Evolutionary conservation across 805 yeast genomes (phyloP), one percentile per base, ranked within the genome.

Genomic region (Metschnikowia corniflorae): DNA sequence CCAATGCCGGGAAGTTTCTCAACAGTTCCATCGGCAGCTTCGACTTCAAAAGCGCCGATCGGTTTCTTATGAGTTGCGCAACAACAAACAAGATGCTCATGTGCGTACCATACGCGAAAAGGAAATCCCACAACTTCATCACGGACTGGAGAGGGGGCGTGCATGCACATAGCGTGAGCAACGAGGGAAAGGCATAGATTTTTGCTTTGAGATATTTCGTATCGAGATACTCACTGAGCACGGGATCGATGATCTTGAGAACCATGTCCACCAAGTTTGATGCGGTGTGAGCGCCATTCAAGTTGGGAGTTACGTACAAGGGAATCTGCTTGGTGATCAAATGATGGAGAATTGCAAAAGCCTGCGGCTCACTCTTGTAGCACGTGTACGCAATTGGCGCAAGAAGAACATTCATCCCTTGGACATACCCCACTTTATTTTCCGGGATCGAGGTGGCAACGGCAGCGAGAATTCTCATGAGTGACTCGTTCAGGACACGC

Each of bases 41-140:
- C 7, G 82, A 70, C 12, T 62, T 63, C 37, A 89, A 57, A n/a
- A 88, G 62, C 20, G 70, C 61, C 7, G 78, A 72, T 39, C 96
- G 66, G 41, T 83, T 80, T 27, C 82, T 65, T 4, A 85, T 78
- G 16, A 88, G 62, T 55, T 86, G 95, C 2, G 96, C 91, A 7
- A 87, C 86, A 3, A 88, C 77, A 47, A 87, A 83, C 25, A 89
- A 65, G 19, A 89, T 74, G 60, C 89, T 88, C 80, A 87, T 73
- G 53, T 89, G 96, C 14, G 84, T 77, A 0, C 97, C 97, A 51
- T 86, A 88, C 3, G 96, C 95, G 59, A 88, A 83, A 49, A 87
- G 61, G 47, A 88, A 84, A 57, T 88, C 97, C 97, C 97, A 88
- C 13, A 88, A 67, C 40, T 78, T 75, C 25, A 88, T 60, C 1